Base-by-base conservation (phyloP, 208 protist species). In the Leptomonas seymouri region DNA sequence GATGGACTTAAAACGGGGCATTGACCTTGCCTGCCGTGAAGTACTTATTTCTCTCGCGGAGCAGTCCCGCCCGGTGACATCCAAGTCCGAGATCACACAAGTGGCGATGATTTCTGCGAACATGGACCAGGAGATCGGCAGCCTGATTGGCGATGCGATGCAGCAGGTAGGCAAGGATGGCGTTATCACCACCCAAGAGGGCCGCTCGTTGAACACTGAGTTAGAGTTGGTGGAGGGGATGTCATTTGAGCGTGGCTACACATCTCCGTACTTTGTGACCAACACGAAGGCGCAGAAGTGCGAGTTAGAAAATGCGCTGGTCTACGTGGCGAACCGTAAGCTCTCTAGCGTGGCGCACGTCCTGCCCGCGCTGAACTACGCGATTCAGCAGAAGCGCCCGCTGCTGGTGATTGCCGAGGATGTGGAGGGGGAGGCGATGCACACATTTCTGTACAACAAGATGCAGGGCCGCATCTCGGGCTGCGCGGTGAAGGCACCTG, bases 21-120 rank as follows among this genome's bases (percentile, higher is more conserved):
- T 99, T 71, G 96, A 99, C 79, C 65, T 93, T 6, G 98, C 99
- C 39, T 98, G 99, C 34, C 89, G 96, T 23, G 74, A 81, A 64
- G 93, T 99, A 61, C 77, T 99, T 12, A 67, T 82, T 11, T 93
- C 97, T 39, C 89, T 99, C 3, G 97, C 98, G 51, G 81, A 91
- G 57, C 81, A 98, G 69, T 89, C 97, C 54, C 98, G 98, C 58
- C 84, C 90, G 25, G 98, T 99, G 45, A 97, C 97, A 21, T 98
- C 97, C 69, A 97, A 94, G 64, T 98, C 99, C 50, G 98, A 99
- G 80, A 99, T 99, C 67, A 93, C 84, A 39, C 97, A 99, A 82
- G 98, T 99, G 41, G 99, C 99, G n/a, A 99, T 99, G 74, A 99
- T 99, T 62, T 99, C 98, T 5, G 99, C 99, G 11, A 99, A 99